These are phyloP conservation scores for Lupinus albus DNA, from an alignment of 306 rosid species.

Conservation along the genomic window DNA sequence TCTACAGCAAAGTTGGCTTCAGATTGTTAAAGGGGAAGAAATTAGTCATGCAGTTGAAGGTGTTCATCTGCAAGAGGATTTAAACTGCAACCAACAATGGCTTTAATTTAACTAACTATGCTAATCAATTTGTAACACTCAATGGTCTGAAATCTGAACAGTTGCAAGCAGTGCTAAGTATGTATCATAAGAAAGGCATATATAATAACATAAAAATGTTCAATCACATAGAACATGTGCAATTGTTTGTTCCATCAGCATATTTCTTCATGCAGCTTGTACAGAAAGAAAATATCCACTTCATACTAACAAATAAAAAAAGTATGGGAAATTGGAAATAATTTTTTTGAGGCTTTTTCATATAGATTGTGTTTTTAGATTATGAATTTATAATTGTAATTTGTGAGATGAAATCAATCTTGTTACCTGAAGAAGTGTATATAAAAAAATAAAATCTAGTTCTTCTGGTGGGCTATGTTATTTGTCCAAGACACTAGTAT, in stretches of 20 bases:
- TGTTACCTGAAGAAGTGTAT: too few species aligned
- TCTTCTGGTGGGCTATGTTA: too few species aligned
- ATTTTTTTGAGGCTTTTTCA: too few species aligned
- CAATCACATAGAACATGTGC: constrained; percentile 36
- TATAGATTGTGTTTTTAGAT: too few species aligned
- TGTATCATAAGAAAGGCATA: constrained; percentile 34
- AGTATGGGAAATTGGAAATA: too few species aligned
- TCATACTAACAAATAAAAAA: too few species aligned
- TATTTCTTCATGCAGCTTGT: constrained; percentile 32
- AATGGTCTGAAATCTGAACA: constrained; percentile 16
- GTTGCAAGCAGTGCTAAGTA: constrained; percentile 26
- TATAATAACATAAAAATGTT: constrained; percentile 29
- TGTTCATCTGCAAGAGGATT: constrained; percentile 56
- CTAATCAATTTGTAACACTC: constrained; percentile 43
- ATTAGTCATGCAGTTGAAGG: constrained; percentile 53
- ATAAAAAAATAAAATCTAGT: too few species aligned
- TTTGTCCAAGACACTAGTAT: too few species aligned
- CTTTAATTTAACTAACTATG: constrained; percentile 50
- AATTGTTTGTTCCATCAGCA: constrained; percentile 36
- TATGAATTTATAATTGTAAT: too few species aligned
- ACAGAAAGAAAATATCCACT: not conserved
- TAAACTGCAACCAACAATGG: constrained; percentile 68
- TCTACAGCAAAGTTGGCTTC: constrained; percentile 61
- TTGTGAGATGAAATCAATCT: too few species aligned
- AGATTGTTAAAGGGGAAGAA: constrained; percentile 61